Conservation (phyloP, 306 rosid genomes). For the Oemleria cerasiformis region DNA sequence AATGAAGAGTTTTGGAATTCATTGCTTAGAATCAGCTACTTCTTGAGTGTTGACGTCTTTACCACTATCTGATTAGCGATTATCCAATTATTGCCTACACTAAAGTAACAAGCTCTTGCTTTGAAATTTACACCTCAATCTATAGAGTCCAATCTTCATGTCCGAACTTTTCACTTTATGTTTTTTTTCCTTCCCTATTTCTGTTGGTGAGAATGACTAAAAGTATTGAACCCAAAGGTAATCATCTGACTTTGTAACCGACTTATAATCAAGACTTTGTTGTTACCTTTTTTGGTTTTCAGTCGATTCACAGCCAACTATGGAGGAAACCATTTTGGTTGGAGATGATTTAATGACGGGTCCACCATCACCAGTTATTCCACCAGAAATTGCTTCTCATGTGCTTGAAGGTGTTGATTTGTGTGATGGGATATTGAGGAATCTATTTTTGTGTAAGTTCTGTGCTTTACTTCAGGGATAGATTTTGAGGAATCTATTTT, state of each 20-base stretch:
- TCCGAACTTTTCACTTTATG: too few relatives aligned
- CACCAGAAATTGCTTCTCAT: constrained; percentile 89
- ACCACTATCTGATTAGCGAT: background rate
- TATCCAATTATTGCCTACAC: background rate
- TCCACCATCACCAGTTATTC: constrained; percentile 89
- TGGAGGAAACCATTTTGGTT: constrained; percentile 94
- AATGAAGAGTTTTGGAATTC: background rate
- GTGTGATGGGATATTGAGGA: constrained; percentile 84
- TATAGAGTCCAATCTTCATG: too few relatives aligned
- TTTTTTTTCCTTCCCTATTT: background rate
- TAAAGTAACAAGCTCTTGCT: background rate
- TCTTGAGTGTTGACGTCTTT: background rate
- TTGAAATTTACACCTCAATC: background rate
- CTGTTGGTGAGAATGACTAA: background rate
- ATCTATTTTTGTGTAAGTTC: constrained; percentile 77
- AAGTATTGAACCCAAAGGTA: background rate
- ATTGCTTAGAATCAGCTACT: background rate
- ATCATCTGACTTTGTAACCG: background rate
- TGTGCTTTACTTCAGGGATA: background rate
- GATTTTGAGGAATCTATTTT: background rate
- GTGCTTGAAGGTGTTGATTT: constrained; percentile 85
- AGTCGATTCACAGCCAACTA: constrained; percentile 88
- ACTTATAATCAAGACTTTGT: background rate
- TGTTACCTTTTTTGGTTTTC: constrained; percentile 30
- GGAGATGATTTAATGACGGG: constrained; percentile 95